phyloP scores from a whole-genome alignment of 2,329 filamentous ascomycete genomes.

The Aspergillus sp. region DNA sequence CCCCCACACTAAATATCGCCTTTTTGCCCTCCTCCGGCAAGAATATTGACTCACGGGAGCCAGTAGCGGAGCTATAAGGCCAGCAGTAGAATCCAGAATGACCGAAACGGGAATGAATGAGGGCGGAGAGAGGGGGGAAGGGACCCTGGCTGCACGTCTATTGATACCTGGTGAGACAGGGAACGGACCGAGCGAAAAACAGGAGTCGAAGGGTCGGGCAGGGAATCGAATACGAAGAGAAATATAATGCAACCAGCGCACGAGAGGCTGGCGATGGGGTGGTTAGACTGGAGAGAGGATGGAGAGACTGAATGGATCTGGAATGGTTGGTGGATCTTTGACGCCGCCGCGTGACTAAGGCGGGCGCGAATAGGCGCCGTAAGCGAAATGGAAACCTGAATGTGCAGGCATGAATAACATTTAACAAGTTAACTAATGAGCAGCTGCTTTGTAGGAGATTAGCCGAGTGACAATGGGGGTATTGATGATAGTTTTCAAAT shows the following conservation, averaged over 20 bases:
- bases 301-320: constrained; percentile 22
- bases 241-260: constrained; percentile 5
- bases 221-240: not conserved
- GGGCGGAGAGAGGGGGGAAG: constrained; percentile 22
- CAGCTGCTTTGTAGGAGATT: too few relatives aligned
- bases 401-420: constrained; percentile 6
- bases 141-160: constrained; percentile 15
- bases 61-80: not conserved
- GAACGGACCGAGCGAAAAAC: not conserved
- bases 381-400: constrained; percentile 27
- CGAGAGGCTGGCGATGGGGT: not conserved
- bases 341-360: constrained; percentile 27
- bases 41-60: not conserved
- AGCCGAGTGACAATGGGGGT: too few relatives aligned
- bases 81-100: constrained; percentile 10
- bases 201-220: not conserved
- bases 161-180: not conserved
- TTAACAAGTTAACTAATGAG: not conserved
- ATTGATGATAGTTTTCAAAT: too few relatives aligned
- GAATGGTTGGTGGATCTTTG: constrained; percentile 35
- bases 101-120: constrained; percentile 9
- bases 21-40: not conserved
- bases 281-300: constrained; percentile 10
- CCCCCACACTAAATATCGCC: not conserved
- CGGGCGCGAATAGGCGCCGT: constrained; percentile 29